A percentile compares a stretch with the other conserved stretches of the same genome.
Conservation (phyloP, 768 basidiomycete species). For the Mycena rebaudengoi region DNA sequence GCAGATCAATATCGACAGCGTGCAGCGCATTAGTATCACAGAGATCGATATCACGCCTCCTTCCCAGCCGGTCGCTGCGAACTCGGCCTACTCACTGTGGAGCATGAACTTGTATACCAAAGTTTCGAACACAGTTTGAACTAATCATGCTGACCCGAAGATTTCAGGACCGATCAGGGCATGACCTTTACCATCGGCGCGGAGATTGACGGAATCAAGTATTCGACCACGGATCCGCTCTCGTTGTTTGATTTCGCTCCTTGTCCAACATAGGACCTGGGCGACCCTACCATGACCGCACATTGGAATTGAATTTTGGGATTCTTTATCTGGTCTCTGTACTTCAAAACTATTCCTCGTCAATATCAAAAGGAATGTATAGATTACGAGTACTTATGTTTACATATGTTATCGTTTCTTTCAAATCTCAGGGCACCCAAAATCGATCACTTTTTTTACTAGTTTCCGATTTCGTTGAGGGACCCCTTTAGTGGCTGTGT, state of each 20-base stretch:
- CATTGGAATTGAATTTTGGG: conserved; percentile 2
- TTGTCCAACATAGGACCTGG: background rate
- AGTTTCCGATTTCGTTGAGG: too few relatives aligned
- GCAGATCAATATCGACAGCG: background rate
- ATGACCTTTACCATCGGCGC: background rate
- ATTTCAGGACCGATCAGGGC: conserved; percentile 5
- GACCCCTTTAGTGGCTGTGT: too few relatives aligned
- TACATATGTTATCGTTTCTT: too few relatives aligned
- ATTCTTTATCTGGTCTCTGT: conserved; percentile 6
- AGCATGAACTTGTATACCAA: conserved; percentile 8
- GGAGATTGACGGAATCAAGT: conserved; percentile 12
- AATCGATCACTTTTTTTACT: too few relatives aligned
- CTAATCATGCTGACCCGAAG: background rate
- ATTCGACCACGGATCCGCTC: background rate
- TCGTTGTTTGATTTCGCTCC: background rate
- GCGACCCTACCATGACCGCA: background rate
- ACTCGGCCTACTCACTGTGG: background rate
- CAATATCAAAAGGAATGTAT: background rate
- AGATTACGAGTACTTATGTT: background rate
- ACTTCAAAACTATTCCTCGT: background rate
- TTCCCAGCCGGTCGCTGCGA: background rate
- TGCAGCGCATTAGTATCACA: background rate
- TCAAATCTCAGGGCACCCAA: too few relatives aligned
- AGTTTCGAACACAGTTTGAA: conserved; percentile 5
- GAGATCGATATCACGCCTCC: conserved; percentile 3